Evolutionary conservation across 2,329 filamentous ascomycete species (phyloP).

Genomic region (Fusarium equiseti): DNA sequence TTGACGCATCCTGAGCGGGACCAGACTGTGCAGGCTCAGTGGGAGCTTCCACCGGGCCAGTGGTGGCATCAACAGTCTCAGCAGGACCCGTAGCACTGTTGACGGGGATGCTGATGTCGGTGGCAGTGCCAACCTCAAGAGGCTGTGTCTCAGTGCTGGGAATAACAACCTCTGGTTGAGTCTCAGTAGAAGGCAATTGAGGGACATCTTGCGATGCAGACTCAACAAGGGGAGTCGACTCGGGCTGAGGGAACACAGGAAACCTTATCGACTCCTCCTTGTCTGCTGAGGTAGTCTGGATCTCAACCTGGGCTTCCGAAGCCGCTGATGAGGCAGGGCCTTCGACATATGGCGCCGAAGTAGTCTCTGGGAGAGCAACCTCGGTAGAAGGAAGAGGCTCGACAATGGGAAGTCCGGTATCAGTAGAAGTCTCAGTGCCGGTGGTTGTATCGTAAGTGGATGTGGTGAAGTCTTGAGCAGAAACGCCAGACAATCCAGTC

Average conservation of each 20-base stretch:
- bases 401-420: accelerated
- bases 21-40: not conserved
- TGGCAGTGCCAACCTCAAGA: not conserved
- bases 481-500: not conserved
- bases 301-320: not conserved
- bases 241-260: not conserved
- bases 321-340: not conserved
- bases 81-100: not conserved
- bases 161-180: not conserved
- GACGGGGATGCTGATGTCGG: not conserved
- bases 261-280: not conserved
- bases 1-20: not conserved
- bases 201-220: not conserved
- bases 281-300: not conserved
- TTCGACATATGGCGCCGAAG: not conserved
- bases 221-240: not conserved
- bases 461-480: conserved; percentile 1
- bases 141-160: not conserved
- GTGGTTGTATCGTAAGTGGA: not conserved
- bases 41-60: not conserved
- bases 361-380: not conserved
- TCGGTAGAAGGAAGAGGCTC: not conserved
- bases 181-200: not conserved
- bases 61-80: not conserved
- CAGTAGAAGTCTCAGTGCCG: not conserved